phyloP scores from a whole-genome alignment of 1,139 yeast species.

The Hyphopichia pseudoburtonii region DNA sequence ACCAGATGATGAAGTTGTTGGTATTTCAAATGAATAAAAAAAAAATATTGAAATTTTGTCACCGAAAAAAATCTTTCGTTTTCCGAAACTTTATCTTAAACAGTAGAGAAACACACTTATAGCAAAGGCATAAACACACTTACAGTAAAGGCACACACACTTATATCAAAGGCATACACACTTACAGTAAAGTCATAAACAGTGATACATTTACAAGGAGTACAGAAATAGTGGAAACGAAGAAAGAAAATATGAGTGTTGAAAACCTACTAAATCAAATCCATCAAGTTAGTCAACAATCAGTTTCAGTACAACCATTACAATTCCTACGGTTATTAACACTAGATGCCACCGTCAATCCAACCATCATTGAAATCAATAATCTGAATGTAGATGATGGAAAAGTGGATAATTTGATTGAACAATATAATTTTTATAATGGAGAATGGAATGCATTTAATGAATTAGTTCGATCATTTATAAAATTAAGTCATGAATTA shows the following conservation, averaged over 20 bases:
- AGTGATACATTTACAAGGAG: background rate
- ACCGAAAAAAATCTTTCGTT: too few species aligned
- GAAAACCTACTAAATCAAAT: background rate
- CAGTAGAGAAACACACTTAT: too few species aligned
- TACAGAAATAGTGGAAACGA: background rate
- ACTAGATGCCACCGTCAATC: conserved; percentile 11
- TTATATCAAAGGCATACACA: too few species aligned
- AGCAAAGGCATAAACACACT: too few species aligned
- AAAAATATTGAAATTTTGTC: too few species aligned
- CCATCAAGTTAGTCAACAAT: background rate
- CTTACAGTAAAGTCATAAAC: background rate
- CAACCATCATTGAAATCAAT: conserved; percentile 12
- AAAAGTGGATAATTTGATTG: conserved; percentile 34
- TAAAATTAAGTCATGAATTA: conserved; percentile 51
- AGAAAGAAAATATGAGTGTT: background rate
- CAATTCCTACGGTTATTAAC: conserved; percentile 1
- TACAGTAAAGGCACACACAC: too few species aligned
- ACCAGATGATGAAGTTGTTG: background rate
- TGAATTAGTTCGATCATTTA: conserved; percentile 49
- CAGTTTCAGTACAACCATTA: background rate
- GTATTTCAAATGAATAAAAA: background rate
- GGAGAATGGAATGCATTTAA: conserved; percentile 54
- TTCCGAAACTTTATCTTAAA: too few species aligned
- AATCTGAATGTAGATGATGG: conserved; percentile 8
- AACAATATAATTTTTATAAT: conserved; percentile 31